Evolutionary conservation across 73 alveolate genomes (phyloP).

Genomic region (Blepharisma japonicum): DNA sequence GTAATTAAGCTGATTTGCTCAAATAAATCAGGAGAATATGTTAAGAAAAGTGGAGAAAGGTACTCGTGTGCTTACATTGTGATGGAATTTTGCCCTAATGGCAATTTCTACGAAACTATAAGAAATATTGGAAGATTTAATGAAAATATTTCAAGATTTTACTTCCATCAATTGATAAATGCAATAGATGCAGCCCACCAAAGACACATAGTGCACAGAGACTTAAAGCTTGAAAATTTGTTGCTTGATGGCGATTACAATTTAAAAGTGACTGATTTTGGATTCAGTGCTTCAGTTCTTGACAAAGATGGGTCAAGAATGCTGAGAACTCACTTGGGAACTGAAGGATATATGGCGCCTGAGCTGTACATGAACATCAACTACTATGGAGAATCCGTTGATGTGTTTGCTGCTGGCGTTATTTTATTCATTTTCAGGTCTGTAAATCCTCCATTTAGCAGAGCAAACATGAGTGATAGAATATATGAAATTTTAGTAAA

Average conservation of each 20-base stretch:
- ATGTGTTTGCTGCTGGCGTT: conserved; percentile 54
- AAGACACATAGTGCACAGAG: conserved; percentile 69
- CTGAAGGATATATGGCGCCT: conserved; percentile 65
- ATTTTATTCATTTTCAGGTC: conserved; percentile 53
- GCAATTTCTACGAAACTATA: conserved; percentile 79
- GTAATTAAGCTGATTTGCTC: conserved; percentile 45
- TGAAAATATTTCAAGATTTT: conserved; percentile 68
- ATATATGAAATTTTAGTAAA: conserved; percentile 42
- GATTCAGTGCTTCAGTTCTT: conserved; percentile 61
- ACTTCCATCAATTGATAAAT: conserved; percentile 68
- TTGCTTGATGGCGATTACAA: conserved; percentile 54
- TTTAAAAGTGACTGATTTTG: conserved; percentile 79
- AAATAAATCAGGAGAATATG: conserved; percentile 35
- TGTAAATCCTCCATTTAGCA: conserved; percentile 58
- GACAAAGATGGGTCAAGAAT: conserved; percentile 54
- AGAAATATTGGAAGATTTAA: conserved; percentile 75
- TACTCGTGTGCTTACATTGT: conserved; percentile 39
- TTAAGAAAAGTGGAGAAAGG: conserved; percentile 36
- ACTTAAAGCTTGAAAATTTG: conserved; percentile 77
- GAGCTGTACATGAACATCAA: conserved; percentile 42
- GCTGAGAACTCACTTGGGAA: conserved; percentile 56
- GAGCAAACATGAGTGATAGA: conserved; percentile 46
- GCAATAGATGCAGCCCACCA: conserved; percentile 73
- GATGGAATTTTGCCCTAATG: conserved; percentile 79
- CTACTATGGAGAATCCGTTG: conserved; percentile 44